Percentiles rank a stretch among this genome's conserved stretches.
These are phyloP conservation scores for Xanthoconium separans DNA, from an alignment of 1,284 basidiomycete species.

Conservation along the genomic window DNA sequence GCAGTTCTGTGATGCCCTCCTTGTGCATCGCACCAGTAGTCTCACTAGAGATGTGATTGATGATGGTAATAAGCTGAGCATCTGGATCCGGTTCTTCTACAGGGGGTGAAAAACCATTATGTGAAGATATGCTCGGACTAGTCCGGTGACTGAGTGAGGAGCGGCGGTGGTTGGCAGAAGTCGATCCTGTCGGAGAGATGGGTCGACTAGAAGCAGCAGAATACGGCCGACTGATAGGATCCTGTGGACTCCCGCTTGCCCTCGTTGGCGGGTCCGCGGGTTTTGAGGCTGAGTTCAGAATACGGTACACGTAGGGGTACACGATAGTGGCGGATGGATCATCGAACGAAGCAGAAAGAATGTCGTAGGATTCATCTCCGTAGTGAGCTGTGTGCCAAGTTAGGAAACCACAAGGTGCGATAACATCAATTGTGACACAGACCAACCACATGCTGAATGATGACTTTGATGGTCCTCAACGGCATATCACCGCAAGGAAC, in stretches of 20 bases:
- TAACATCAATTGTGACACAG: constrained; percentile 15
- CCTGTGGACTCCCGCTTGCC: constrained; percentile 39
- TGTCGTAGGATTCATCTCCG: constrained; percentile 77
- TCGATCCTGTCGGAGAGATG: constrained; percentile 59
- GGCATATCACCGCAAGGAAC: constrained; percentile 98
- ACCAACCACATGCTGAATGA: constrained; percentile 95
- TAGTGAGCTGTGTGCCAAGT: constrained; percentile 62
- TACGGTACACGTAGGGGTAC: constrained; percentile 84
- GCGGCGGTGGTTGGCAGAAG: constrained; percentile 51
- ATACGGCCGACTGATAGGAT: constrained; percentile 43
- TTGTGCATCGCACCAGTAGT: constrained; percentile 80
- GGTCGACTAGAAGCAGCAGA: constrained; percentile 63
- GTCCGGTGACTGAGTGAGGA: constrained; percentile 62
- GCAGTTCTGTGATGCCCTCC: constrained; percentile 93
- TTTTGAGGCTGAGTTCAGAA: constrained; percentile 67
- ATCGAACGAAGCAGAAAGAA: constrained; percentile 75
- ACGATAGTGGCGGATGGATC: constrained; percentile 82
- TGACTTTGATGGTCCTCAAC: constrained; percentile 94
- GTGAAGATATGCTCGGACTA: constrained; percentile 64
- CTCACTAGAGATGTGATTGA: constrained; percentile 88
- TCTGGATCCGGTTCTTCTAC: constrained; percentile 78
- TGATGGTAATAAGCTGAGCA: constrained; percentile 78
- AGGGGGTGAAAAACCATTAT: constrained; percentile 48
- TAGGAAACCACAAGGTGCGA: constrained; percentile 13
- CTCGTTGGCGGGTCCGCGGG: constrained; percentile 38